Evolutionary conservation across 2,329 filamentous ascomycete species (phyloP), one percentile per base, ranked within the genome.

Genomic region (Nannizziopsis arthrosporioides): DNA sequence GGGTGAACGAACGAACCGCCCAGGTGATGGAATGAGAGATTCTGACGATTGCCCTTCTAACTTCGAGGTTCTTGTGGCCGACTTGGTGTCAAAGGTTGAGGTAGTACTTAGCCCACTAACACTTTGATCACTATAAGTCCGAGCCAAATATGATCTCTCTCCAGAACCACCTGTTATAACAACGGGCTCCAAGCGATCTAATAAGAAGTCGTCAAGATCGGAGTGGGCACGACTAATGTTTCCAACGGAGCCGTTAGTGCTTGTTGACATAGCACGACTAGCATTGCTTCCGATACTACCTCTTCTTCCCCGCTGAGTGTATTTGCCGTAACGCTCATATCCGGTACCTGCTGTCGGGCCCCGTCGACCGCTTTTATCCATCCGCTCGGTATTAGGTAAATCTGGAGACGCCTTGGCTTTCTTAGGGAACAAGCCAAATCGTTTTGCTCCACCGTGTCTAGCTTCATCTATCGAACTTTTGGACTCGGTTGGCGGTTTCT

Each of bases 281-380:
- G 62, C 62, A 42, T 58, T 66, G 54, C 62, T 69, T 48, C 66
- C 61, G 42, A 63, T 56, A 46, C 69, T 72, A 44, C 61, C 46
- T 51, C 67, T 70, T 45, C 71, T 64, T 39, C 69, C 70, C 37
- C 70, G 63, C 48, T 66, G 63, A 3, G 63, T 62, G 56, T 73
- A 71, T 54, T 64, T 73, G 10, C 70, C 70, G 54, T 75, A 75
- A 22, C 69, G 70, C 68, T 96, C 90, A 59, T 96, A 88, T 0
- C 90, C 90, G 34, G 90, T 96, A n/a, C 90, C 90, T 36, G 90
- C 90, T 12, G 77, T 79, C 17, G 90, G 90, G 0, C 90, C 89
- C 64, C 87, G 90, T 22, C 84, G 76, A 18, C 70, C 52, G 6
- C 70, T 60, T 53, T 75, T 80, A 7, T 81, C 79, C 34, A 74